These are phyloP conservation scores for Rhizopogon parksii DNA, from an alignment of 1,284 basidiomycete species.

Conservation along the genomic window DNA sequence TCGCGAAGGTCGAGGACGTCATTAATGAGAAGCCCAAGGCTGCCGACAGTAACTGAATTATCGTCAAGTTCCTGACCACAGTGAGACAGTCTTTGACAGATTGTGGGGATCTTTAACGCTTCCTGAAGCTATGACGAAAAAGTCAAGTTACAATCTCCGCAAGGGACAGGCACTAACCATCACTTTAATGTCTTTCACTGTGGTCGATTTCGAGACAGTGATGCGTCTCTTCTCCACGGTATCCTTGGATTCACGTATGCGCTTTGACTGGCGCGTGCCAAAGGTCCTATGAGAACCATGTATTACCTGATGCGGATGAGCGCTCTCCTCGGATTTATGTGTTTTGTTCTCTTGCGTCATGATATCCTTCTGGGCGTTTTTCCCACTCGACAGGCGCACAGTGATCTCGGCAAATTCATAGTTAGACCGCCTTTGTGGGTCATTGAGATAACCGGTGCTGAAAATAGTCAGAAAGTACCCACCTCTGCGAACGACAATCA, in stretches of 20 bases:
- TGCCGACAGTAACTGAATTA: slow-evolving; percentile 50
- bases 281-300: slow-evolving; percentile 19
- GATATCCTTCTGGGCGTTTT: slow-evolving; percentile 15
- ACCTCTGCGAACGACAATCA: slow-evolving; percentile 59
- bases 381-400: slow-evolving; percentile 33
- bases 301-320: slow-evolving; percentile 1
- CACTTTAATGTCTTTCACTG: slow-evolving; percentile 71
- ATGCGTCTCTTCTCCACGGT: slow-evolving; percentile 44
- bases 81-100: slow-evolving; percentile 66
- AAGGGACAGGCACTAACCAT: slow-evolving; percentile 38
- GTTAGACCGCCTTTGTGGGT: slow-evolving; percentile 36
- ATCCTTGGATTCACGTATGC: slow-evolving; percentile 51
- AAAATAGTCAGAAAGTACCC: slow-evolving; percentile 12
- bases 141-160: slow-evolving; percentile 1
- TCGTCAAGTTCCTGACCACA: slow-evolving; percentile 58
- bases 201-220: slow-evolving; percentile 54
- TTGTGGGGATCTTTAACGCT: slow-evolving; percentile 57
- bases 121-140: slow-evolving; percentile 43
- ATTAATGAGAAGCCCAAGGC: slow-evolving; percentile 56
- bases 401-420: slow-evolving; percentile 48
- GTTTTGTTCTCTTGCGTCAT: not conserved
- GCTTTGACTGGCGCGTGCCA: slow-evolving; percentile 55
- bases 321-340: slow-evolving; percentile 2
- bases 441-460: slow-evolving; percentile 8
- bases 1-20: slow-evolving; percentile 61